Evolutionary conservation across 2,329 filamentous ascomycete genomes (phyloP).

Genomic region (Fusarium goolgardi): DNA sequence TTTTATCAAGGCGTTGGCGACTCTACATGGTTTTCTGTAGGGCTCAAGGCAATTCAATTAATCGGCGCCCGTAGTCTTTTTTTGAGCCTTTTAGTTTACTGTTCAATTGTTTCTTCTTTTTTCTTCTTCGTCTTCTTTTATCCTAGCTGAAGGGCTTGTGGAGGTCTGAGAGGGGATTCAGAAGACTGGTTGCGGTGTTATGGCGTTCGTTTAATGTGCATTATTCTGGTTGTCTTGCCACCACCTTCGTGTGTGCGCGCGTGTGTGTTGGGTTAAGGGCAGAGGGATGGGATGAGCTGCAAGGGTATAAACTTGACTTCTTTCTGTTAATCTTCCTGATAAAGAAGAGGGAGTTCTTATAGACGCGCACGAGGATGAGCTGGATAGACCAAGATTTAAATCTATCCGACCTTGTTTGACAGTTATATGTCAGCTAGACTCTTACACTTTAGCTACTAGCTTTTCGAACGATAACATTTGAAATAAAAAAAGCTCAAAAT

Average conservation of each 20-base stretch:
- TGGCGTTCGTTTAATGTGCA: slow-evolving; percentile 23
- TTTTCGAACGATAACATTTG: not conserved
- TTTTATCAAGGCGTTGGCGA: slow-evolving; percentile 1
- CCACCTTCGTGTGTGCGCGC: not conserved
- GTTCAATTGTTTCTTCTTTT: not conserved
- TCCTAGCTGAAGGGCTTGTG: slow-evolving; percentile 3
- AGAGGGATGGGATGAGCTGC: not conserved
- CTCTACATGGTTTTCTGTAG: not conserved
- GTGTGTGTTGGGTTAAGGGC: slow-evolving; percentile 3
- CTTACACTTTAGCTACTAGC: not conserved
- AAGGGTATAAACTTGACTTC: slow-evolving; percentile 17
- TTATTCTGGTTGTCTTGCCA: slow-evolving; percentile 11
- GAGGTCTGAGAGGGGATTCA: slow-evolving; percentile 1
- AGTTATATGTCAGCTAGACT: slow-evolving; percentile 3
- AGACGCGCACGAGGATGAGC: slow-evolving; percentile 3
- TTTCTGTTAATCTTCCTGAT: slow-evolving; percentile 5
- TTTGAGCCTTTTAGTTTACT: slow-evolving; percentile 11
- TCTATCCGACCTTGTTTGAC: slow-evolving; percentile 9
- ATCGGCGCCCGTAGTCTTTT: slow-evolving; percentile 15
- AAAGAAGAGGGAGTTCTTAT: slow-evolving; percentile 2
- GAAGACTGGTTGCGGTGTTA: slow-evolving; percentile 33
- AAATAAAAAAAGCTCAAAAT: slow-evolving; percentile 4
- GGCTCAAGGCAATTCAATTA: slow-evolving; percentile 2
- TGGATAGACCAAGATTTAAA: slow-evolving; percentile 3
- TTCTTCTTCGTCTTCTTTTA: not conserved